A percentile compares a stretch with the other conserved stretches of the same genome.
These are phyloP conservation scores for Dothideomycetes sp. DNA, from an alignment of 2,329 filamentous ascomycete species.

Conservation along the genomic window DNA sequence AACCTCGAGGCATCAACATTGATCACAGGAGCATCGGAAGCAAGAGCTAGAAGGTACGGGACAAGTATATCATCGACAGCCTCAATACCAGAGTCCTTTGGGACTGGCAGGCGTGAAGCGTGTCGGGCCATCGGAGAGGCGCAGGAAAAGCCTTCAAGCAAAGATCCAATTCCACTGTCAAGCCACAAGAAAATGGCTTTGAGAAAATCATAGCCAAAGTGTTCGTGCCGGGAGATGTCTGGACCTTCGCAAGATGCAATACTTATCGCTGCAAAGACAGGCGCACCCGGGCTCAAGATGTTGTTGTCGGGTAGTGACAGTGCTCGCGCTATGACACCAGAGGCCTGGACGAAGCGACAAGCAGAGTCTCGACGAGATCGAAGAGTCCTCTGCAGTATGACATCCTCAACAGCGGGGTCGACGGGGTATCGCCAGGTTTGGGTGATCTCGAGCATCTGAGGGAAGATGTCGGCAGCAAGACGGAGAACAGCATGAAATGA, in stretches of 20 bases:
- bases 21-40: slow-evolving; percentile 38
- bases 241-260: slow-evolving; percentile 29
- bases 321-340: slow-evolving; percentile 45
- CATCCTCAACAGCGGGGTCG: slow-evolving; percentile 40
- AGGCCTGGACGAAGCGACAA: slow-evolving; percentile 51
- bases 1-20: slow-evolving; percentile 49
- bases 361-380: slow-evolving; percentile 44
- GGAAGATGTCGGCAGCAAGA: slow-evolving; percentile 31
- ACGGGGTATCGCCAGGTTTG: slow-evolving; percentile 49
- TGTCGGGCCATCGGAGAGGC: slow-evolving; percentile 22
- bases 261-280: slow-evolving; percentile 35
- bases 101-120: slow-evolving; percentile 36
- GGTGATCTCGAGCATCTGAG: slow-evolving; percentile 46
- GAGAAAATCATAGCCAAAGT: slow-evolving; percentile 54
- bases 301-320: no score
- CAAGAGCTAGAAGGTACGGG: slow-evolving; percentile 46
- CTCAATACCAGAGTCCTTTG: slow-evolving; percentile 35
- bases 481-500: slow-evolving; percentile 26
- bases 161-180: slow-evolving; percentile 43
- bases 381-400: slow-evolving; percentile 44
- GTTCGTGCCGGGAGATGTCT: slow-evolving; percentile 28
- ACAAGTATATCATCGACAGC: slow-evolving; percentile 47
- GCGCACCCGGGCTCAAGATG: slow-evolving; percentile 1
- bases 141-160: slow-evolving; percentile 47
- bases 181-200: slow-evolving; percentile 54